phyloP scores from a whole-genome alignment of 768 basidiomycete species.

The Mycena metata region DNA sequence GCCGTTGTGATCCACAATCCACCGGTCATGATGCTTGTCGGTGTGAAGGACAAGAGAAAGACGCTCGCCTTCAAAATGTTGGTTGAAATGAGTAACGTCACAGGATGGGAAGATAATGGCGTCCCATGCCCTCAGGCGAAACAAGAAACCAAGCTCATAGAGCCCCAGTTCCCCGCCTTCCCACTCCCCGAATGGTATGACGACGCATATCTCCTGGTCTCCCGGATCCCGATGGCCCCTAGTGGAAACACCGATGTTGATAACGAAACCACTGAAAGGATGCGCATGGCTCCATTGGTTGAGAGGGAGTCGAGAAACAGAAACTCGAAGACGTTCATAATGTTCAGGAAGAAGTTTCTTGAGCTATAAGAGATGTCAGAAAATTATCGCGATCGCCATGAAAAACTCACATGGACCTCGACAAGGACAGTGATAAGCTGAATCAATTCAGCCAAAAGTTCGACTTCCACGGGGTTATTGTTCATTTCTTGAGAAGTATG shows the following conservation, averaged over 20 bases:
- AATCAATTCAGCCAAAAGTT: neutral
- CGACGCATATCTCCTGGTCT: slow-evolving; percentile 43
- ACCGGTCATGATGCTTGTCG: no score
- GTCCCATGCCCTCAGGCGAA: slow-evolving; percentile 40
- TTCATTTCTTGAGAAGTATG: neutral
- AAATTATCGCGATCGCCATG: neutral
- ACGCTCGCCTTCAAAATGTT: slow-evolving; percentile 8
- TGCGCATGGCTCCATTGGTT: slow-evolving; percentile 8
- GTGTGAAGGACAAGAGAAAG: slow-evolving; percentile 15
- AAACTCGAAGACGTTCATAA: slow-evolving; percentile 25
- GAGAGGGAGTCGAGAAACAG: slow-evolving; percentile 23
- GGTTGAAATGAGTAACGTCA: slow-evolving; percentile 19
- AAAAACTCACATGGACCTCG: neutral
- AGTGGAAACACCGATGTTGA: slow-evolving; percentile 42
- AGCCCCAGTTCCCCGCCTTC: slow-evolving; percentile 44
- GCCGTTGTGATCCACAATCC: no score
- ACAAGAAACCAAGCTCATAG: slow-evolving; percentile 41
- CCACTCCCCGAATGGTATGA: slow-evolving; percentile 40
- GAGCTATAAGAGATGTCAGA: slow-evolving; percentile 1
- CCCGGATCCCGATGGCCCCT: slow-evolving; percentile 39
- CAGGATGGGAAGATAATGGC: slow-evolving; percentile 21
- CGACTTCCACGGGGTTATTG: neutral
- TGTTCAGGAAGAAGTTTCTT: slow-evolving; percentile 30
- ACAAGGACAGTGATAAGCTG: neutral
- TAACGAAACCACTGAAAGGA: slow-evolving; percentile 42